Percentiles rank a stretch among this genome's conserved stretches.
Conservation (phyloP, 1,284 basidiomycete species). For the Austropuccinia psidii region DNA sequence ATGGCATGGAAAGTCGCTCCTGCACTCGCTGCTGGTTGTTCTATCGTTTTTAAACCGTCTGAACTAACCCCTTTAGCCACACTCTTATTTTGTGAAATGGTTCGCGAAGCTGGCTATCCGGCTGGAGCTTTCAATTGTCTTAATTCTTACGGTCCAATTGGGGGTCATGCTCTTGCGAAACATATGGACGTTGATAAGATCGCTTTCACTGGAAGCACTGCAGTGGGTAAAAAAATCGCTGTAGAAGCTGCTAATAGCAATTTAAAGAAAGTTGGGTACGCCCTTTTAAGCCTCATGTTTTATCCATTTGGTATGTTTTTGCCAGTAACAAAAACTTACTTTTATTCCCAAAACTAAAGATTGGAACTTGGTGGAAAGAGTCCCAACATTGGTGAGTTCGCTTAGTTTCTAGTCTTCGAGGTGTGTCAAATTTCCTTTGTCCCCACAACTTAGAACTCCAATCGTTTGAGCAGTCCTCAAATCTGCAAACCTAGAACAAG, state of each 20-base stretch:
- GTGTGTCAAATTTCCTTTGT: too few species aligned
- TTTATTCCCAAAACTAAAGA: conserved; percentile 40
- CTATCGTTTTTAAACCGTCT: conserved; percentile 45
- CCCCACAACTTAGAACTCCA: not conserved
- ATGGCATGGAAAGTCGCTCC: conserved; percentile 46
- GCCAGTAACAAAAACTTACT: conserved; percentile 38
- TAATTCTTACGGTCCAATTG: conserved; percentile 45
- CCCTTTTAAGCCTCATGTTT: not conserved
- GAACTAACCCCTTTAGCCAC: conserved; percentile 44
- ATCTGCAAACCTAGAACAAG: conserved; percentile 33
- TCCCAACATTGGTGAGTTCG: conserved; percentile 40
- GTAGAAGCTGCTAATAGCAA: conserved; percentile 18
- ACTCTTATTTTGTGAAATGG: conserved; percentile 39
- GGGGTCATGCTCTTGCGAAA: conserved; percentile 43
- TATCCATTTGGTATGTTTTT: not conserved
- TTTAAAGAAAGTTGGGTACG: conserved; percentile 36
- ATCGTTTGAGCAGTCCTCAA: conserved; percentile 11
- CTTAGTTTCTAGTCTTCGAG: not conserved
- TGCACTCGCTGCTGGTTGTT: conserved; percentile 44
- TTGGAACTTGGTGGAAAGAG: conserved; percentile 45
- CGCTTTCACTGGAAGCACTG: conserved; percentile 36
- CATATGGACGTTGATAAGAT: conserved; percentile 45
- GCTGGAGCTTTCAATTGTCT: conserved; percentile 45
- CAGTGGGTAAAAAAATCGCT: conserved; percentile 26
- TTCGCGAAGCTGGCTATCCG: conserved; percentile 42